Evolutionary conservation across 257 asterid genomes (phyloP).

Genomic region (Pogostemon cablin): DNA sequence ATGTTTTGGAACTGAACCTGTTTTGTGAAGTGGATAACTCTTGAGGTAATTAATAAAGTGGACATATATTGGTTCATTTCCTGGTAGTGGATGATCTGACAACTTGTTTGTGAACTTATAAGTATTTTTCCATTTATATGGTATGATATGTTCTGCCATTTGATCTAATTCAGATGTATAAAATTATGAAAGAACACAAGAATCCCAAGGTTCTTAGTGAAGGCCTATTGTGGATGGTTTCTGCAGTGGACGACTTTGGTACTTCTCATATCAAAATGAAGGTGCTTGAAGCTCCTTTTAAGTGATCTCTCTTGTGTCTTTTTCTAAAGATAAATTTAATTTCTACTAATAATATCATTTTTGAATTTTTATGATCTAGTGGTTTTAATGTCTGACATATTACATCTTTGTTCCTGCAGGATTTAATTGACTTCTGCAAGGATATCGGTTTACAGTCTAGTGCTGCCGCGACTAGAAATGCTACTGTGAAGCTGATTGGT

Average conservation of each 20-base stretch:
- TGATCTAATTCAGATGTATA: slow-evolving; percentile 63
- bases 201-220: slow-evolving; percentile 99
- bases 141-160: slow-evolving; percentile 24
- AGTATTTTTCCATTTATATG: neutral
- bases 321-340: neutral
- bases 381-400: slow-evolving; percentile 17
- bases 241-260: slow-evolving; percentile 92
- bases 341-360: neutral
- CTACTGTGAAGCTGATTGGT: slow-evolving; percentile 90
- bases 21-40: slow-evolving; percentile 5
- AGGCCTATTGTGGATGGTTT: slow-evolving; percentile 95
- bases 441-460: slow-evolving; percentile 96
- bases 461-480: slow-evolving; percentile 96
- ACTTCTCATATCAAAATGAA: slow-evolving; percentile 75
- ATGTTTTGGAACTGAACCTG: neutral
- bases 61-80: slow-evolving; percentile 1
- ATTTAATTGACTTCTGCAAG: slow-evolving; percentile 94
- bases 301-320: neutral
- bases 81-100: neutral
- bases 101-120: slow-evolving; percentile 2
- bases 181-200: slow-evolving; percentile 97
- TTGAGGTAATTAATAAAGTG: neutral
- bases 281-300: slow-evolving; percentile 46
- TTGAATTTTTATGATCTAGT: slow-evolving; percentile 9
- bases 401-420: slow-evolving; percentile 52